Evolutionary conservation across 2,329 filamentous ascomycete species (phyloP).

Genomic region (Elsinoe arachidis): DNA sequence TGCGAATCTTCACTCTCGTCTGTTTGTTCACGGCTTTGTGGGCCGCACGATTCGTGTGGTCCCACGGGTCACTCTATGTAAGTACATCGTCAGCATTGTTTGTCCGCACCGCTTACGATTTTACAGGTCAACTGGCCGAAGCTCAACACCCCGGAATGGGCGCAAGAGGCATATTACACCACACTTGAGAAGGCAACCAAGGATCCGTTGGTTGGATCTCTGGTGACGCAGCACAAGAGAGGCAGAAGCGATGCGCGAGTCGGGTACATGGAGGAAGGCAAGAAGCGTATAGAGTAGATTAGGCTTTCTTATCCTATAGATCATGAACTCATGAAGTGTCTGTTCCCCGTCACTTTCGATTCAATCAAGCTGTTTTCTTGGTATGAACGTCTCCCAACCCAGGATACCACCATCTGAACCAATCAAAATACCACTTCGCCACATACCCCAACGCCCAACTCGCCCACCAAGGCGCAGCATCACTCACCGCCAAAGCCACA

Average conservation of each 20-base stretch:
- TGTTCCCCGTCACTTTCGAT: neutral
- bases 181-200: constrained; percentile 74
- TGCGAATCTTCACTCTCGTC: constrained; percentile 73
- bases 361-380: neutral
- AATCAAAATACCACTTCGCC: constrained; percentile 23
- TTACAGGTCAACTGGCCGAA: constrained; percentile 94
- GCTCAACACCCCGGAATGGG: constrained; percentile 79
- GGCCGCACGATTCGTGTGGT: constrained; percentile 67
- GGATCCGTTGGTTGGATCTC: constrained; percentile 68
- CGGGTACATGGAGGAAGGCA: constrained; percentile 86
- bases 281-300: constrained; percentile 83
- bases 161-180: constrained; percentile 79
- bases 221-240: constrained; percentile 65
- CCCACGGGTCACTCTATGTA: constrained; percentile 89
- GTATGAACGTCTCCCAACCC: neutral
- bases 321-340: neutral
- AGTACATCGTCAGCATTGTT: constrained; percentile 35
- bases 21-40: constrained; percentile 64
- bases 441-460: constrained; percentile 19
- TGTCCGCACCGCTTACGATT: constrained; percentile 17
- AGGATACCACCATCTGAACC: constrained; percentile 13
- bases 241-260: constrained; percentile 76
- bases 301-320: neutral
- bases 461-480: constrained; percentile 18
- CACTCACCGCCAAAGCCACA: constrained; percentile 18